Evolutionary conservation across 345 rosid species (phyloP).

Genomic region (Eucalyptus erythrocorys): DNA sequence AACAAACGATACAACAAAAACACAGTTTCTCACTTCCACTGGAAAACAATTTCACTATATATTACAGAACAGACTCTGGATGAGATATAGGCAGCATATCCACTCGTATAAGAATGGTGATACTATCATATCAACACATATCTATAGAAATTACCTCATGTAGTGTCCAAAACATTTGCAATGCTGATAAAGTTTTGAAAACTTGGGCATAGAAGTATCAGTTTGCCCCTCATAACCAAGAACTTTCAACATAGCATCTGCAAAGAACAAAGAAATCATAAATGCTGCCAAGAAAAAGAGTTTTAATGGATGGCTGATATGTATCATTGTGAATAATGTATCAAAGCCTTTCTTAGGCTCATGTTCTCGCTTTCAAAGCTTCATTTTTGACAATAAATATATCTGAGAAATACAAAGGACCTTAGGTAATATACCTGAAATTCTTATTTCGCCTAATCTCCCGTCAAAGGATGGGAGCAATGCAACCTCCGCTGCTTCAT

Average conservation of each 20-base stretch:
- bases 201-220: constrained; percentile 9
- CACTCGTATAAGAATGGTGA: not conserved
- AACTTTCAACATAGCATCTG: constrained; percentile 39
- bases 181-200: constrained; percentile 49
- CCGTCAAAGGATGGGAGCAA: constrained; percentile 56
- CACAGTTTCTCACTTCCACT: not conserved
- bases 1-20: not conserved
- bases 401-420: not conserved
- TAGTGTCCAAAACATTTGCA: constrained; percentile 54
- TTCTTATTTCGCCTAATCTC: constrained; percentile 28
- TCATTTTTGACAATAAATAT: not conserved
- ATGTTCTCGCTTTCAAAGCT: not conserved
- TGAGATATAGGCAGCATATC: not conserved
- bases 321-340: not conserved
- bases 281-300: not conserved
- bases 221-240: constrained; percentile 36
- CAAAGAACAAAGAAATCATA: not conserved
- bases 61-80: not conserved
- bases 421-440: constrained; percentile 35
- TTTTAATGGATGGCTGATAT: not conserved
- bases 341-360: not conserved
- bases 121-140: not conserved
- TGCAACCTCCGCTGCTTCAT: constrained; percentile 72
- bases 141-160: constrained; percentile 11
- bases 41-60: not conserved